Base-by-base conservation (phyloP, 352 stramenopile species). In the Globisporangium abappressorium region DNA sequence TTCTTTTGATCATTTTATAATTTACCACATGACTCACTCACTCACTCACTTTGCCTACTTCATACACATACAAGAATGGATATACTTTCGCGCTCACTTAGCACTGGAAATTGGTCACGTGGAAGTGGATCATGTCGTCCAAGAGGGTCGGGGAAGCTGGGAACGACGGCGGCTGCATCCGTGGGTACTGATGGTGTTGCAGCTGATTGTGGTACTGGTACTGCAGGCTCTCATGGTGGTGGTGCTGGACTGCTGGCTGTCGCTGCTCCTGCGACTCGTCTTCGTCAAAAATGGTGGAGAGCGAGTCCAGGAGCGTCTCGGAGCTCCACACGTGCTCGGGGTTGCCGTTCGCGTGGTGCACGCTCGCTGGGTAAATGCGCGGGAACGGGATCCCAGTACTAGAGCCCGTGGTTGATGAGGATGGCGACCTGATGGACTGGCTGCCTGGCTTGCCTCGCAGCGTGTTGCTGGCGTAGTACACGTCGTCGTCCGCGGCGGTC, bases 41-140 rank as follows among this genome's bases (percentile, higher is more conserved):
- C 1, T 58, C 24, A n/a, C 11, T 24, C 28, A 24, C 41, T 20
- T 5, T 43, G 41, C 28, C 34, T 59, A 59, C 33, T 59, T 24
- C 33, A 59, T 18, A 57, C 51, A 57, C 67, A 58, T 70, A 20
- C 11, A 26, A 26, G 41, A 41, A 57, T 6, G 18, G n/a, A 38
- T 58, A 18, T 22, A 8, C 4, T n/a, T 34, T 38, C 51, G 2
- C 41, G 34, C 24, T n/a, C 51, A 7, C 26, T 66, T 43, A 70
- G 58, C 71, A 81, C 30, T 71, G 54, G 41, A 81, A 62, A 61
- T 80, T 72, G 11, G 74, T 61, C 59, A 84, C 77, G 28, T 84
- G 77, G 61, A 82, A 84, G 64, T 76, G 76, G 67, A 84, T 75
- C 60, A 84, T 79, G 56, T 84, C 77, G 68, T 84, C 77, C 18